Evolutionary conservation across 1,139 yeast species (phyloP).

Genomic region (Hemisphaericaspora xylofermentans): DNA sequence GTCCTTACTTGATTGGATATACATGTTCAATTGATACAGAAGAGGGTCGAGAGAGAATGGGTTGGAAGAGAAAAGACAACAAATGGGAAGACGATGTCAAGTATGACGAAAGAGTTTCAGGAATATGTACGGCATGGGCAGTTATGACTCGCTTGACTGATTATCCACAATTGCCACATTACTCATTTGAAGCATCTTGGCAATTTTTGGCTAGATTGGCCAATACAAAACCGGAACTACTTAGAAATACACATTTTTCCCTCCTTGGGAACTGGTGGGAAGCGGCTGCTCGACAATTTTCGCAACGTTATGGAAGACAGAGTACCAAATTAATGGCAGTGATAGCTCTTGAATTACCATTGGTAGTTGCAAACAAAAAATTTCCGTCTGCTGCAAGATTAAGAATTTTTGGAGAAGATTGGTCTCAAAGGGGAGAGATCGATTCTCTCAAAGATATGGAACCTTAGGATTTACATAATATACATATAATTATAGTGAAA

Average conservation of each 20-base stretch:
- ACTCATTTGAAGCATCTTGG: conserved; percentile 62
- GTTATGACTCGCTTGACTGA: conserved; percentile 55
- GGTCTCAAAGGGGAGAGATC: conserved; percentile 48
- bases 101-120: conserved; percentile 83
- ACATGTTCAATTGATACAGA: conserved; percentile 74
- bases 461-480: conserved; percentile 18
- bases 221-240: conserved; percentile 49
- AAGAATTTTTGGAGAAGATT: conserved; percentile 74
- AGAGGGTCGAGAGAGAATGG: conserved; percentile 82
- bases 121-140: conserved; percentile 79
- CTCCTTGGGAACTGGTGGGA: conserved; percentile 93
- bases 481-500: not conserved
- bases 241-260: conserved; percentile 70
- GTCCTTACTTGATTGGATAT: conserved; percentile 86
- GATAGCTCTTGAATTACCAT: conserved; percentile 43
- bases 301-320: conserved; percentile 63
- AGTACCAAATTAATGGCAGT: conserved; percentile 58
- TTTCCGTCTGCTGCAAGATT: conserved; percentile 80
- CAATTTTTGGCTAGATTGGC: conserved; percentile 64
- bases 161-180: conserved; percentile 17
- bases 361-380: conserved; percentile 44
- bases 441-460: conserved; percentile 55
- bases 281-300: conserved; percentile 60
- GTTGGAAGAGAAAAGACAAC: conserved; percentile 68
- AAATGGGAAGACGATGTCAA: conserved; percentile 78